Evolutionary conservation across 179 eudicot genomes (phyloP), one percentile per base, ranked within the genome.

Genomic region (Nepenthes alata): DNA sequence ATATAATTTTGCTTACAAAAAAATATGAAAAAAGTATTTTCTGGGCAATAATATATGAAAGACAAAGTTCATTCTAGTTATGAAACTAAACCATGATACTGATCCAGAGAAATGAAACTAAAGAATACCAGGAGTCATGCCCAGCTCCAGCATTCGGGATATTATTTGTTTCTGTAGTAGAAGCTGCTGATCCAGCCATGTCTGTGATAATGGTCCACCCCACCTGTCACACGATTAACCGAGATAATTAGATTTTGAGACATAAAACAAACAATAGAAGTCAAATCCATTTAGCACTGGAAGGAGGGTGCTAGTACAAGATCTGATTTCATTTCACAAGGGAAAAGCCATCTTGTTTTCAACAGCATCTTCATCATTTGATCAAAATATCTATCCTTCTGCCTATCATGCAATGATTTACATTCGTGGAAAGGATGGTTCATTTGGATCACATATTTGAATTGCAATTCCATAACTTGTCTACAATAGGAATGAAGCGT

Each of bases 151-250:
- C 98, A 93, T 86, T 60, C 98, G 83, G 13, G 85, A 74, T 66
- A 93, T 75, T 74, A 93, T 89, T 66, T 77, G 78, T 70, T 85
- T 93, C 69, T 93, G 98, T 74, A 93, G 72, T 51, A 67, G 75
- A 62, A 89, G 71, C 74, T 93, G 98, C 60, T 83, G 85, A 82
- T 87, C 78, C 74, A 86, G 66, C 98, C 98, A 93, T 67, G 78
- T 81, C 73, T 93, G 91, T 57, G 96, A 78, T 62, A 93, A 70
- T 59, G 98, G 98, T 50, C 98, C 98, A 65, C 98, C 98, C 98
- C 98, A 93, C 66, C 98, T 93, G 84, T 63, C 12, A 57, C 67
- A 59, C 2, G 60, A 72, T 48, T 25, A 25, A 25, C 25, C 25
- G 25, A 25, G 25, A 56, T 41, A 35, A 44, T 57, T 37, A 14